phyloP scores from a whole-genome alignment of 1,284 basidiomycete genomes.

The Boletus mariae region DNA sequence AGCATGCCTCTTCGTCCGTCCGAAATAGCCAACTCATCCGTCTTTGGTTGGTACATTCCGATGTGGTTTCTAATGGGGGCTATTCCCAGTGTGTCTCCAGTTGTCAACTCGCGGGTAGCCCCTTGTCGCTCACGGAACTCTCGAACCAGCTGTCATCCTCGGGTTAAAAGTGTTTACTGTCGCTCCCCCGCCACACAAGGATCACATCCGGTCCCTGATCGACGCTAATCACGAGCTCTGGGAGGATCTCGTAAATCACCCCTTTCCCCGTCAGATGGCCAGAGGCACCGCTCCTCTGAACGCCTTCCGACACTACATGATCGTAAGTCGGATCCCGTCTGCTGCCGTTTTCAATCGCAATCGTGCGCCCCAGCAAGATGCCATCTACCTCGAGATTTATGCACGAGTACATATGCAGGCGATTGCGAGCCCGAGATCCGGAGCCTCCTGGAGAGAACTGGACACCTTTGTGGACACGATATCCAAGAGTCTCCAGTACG shows the following conservation, averaged over 20 bases:
- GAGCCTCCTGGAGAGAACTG: neutral
- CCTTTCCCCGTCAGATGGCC: neutral
- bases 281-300: neutral
- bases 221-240: neutral
- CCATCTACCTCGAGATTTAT: neutral
- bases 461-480: neutral
- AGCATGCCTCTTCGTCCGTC: neutral
- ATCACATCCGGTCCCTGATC: neutral
- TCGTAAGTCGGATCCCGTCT: neutral
- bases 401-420: neutral
- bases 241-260: neutral
- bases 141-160: neutral
- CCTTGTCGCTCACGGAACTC: neutral
- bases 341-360: neutral
- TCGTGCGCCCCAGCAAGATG: neutral
- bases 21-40: neutral
- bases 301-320: neutral
- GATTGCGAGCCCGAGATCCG: neutral
- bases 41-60: neutral
- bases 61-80: neutral
- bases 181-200: neutral
- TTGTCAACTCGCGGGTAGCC: neutral
- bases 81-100: neutral
- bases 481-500: neutral
- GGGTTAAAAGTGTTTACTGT: neutral